Conservation (phyloP, 164 flowering plant genomes). For the Platanus orientalis region DNA sequence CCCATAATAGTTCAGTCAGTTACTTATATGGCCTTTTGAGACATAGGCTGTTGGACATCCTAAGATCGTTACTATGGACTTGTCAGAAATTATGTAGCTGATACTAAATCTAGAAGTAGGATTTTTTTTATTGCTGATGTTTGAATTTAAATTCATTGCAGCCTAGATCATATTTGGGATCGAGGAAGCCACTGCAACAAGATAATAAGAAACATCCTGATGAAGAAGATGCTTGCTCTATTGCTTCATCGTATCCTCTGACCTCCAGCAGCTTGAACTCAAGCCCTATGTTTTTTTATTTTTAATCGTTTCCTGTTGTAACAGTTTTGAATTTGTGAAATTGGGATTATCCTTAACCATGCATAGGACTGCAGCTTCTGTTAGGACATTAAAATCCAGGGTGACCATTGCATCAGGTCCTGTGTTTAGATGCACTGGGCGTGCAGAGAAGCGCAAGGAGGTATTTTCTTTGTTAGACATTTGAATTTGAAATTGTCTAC, state of each 20-base stretch:
- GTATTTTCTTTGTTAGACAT: conserved; percentile 19
- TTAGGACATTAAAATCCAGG: conserved; percentile 42
- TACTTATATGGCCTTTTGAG: background rate
- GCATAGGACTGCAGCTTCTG: conserved; percentile 56
- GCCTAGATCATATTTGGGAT: conserved; percentile 36
- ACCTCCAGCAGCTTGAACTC: background rate
- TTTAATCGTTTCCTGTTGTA: background rate
- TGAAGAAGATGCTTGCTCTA: conserved; percentile 80
- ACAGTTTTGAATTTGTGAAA: background rate
- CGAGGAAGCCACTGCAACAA: conserved; percentile 50
- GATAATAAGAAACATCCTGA: conserved; percentile 56
- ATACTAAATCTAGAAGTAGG: background rate
- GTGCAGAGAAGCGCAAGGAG: conserved; percentile 75
- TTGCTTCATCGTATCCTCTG: conserved; percentile 87
- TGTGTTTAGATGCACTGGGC: conserved; percentile 53
- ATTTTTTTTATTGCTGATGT: background rate
- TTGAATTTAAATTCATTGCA: conserved; percentile 19
- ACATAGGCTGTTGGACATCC: background rate
- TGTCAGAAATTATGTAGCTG: background rate
- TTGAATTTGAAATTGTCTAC: too few species aligned
- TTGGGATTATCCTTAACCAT: conserved; percentile 39
- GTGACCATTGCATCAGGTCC: conserved; percentile 75
- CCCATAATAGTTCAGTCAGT: background rate
- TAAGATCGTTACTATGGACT: too few species aligned
- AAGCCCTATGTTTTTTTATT: background rate